Evolutionary conservation across 192 early-diverging fungal species (phyloP).

Genomic region (Entomortierella parvispora): DNA sequence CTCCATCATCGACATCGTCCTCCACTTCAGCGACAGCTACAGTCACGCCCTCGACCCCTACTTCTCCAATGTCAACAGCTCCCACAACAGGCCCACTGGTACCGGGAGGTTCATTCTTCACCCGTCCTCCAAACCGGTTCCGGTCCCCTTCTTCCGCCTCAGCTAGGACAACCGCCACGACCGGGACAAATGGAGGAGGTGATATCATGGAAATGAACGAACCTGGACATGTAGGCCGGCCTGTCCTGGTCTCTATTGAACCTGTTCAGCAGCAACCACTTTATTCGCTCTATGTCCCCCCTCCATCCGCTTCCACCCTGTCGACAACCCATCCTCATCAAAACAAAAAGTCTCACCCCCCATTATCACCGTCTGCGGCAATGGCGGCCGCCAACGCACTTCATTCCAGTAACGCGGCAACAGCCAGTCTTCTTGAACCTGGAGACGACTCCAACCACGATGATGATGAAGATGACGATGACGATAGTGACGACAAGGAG

Average conservation of each 20-base stretch:
- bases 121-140: conserved; percentile 18
- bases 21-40: neutral
- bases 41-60: neutral
- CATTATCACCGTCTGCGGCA: neutral
- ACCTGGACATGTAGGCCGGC: conserved; percentile 28
- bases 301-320: neutral
- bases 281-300: conserved; percentile 39
- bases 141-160: conserved; percentile 28
- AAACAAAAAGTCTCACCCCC: conserved; percentile 4
- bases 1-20: conserved; percentile 1
- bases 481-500: neutral
- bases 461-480: neutral
- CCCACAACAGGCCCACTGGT: conserved; percentile 10
- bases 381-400: too few species aligned
- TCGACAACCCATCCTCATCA: neutral
- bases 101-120: conserved; percentile 36
- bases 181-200: conserved; percentile 8
- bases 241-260: conserved; percentile 26
- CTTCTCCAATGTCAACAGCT: neutral
- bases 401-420: neutral
- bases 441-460: neutral
- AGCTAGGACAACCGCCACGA: conserved; percentile 7
- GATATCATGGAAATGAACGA: conserved; percentile 54
- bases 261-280: conserved; percentile 44
- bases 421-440: too few species aligned